Conservation (phyloP, 352 stramenopile genomes). For the Peronospora destructor region DNA sequence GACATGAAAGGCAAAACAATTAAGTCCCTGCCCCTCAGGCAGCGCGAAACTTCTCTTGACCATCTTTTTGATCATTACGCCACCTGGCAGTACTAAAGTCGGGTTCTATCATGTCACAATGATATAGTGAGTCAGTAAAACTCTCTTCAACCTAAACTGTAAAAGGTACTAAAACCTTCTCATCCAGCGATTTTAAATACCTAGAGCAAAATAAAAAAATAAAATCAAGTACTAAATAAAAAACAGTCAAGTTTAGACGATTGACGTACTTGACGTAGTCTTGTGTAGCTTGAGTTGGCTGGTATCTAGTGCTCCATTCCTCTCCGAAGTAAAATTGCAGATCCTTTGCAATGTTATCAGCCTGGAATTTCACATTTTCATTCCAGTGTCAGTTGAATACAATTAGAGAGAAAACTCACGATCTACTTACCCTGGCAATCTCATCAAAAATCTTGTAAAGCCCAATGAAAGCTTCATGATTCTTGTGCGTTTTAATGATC, state of each 20-base stretch:
- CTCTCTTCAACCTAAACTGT: too few relatives aligned
- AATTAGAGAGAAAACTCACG: not conserved
- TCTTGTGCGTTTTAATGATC: slow-evolving; percentile 39
- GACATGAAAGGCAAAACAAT: slow-evolving; percentile 44
- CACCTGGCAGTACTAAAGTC: slow-evolving; percentile 46
- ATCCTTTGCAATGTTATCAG: slow-evolving; percentile 53
- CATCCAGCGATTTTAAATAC: slow-evolving; percentile 45
- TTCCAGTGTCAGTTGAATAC: not conserved
- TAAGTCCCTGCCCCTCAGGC: slow-evolving; percentile 36
- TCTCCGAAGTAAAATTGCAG: slow-evolving; percentile 52
- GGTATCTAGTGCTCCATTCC: slow-evolving; percentile 52
- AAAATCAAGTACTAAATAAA: not conserved
- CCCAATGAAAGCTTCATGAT: slow-evolving; percentile 34
- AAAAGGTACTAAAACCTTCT: slow-evolving; percentile 28
- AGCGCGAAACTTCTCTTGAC: slow-evolving; percentile 52
- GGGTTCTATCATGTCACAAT: slow-evolving; percentile 30
- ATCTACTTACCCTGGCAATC: slow-evolving; percentile 33
- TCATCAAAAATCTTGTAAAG: slow-evolving; percentile 37
- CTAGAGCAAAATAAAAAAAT: slow-evolving; percentile 9
- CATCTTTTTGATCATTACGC: slow-evolving; percentile 58
- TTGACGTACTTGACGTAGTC: slow-evolving; percentile 46
- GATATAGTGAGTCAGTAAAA: too few relatives aligned
- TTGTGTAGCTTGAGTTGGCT: slow-evolving; percentile 38
- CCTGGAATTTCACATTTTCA: slow-evolving; percentile 21
- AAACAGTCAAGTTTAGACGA: not conserved